A percentile compares a stretch with the other conserved stretches of the same genome.
These are phyloP conservation scores for Cladophialophora chaetospira DNA, from an alignment of 2,329 filamentous ascomycete species.

Conservation along the genomic window DNA sequence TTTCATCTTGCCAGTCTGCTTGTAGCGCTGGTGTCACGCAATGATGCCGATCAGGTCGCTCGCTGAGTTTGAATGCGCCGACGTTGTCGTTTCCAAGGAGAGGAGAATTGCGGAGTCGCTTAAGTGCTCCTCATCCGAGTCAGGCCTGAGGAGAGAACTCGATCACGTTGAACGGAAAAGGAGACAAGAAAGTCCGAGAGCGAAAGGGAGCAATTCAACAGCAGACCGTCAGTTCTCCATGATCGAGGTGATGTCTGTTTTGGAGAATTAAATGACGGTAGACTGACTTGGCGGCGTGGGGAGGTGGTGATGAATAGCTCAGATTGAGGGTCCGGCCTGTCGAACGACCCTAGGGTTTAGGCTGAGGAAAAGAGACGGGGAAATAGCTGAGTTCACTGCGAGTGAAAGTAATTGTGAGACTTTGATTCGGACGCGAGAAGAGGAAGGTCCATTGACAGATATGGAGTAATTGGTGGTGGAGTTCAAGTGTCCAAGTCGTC, in stretches of 20 bases:
- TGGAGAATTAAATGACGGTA: constrained; percentile 8
- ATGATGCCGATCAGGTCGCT: background rate
- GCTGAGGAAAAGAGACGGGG: background rate
- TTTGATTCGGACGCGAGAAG: constrained; percentile 10
- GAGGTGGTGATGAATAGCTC: constrained; percentile 7
- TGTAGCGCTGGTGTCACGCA: constrained; percentile 13
- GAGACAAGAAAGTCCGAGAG: background rate
- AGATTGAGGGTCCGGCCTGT: constrained; percentile 3
- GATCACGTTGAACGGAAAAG: background rate
- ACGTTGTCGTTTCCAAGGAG: constrained; percentile 13
- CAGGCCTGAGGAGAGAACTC: background rate
- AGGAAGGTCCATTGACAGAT: constrained; percentile 19
- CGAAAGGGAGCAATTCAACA: background rate
- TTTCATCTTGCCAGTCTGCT: constrained; percentile 72
- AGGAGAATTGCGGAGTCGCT: background rate
- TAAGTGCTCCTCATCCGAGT: constrained; percentile 16
- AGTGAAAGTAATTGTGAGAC: background rate
- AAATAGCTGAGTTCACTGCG: background rate
- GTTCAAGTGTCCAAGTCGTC: constrained; percentile 2
- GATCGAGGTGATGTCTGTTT: constrained; percentile 1
- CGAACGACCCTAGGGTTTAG: constrained; percentile 1
- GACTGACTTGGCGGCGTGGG: constrained; percentile 1
- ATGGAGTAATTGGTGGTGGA: constrained; percentile 2
- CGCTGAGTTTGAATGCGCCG: constrained; percentile 19
- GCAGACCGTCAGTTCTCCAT: constrained; percentile 15